Evolutionary conservation across 2,329 filamentous ascomycete genomes (phyloP).

Genomic region (Cladosporium halotolerans): DNA sequence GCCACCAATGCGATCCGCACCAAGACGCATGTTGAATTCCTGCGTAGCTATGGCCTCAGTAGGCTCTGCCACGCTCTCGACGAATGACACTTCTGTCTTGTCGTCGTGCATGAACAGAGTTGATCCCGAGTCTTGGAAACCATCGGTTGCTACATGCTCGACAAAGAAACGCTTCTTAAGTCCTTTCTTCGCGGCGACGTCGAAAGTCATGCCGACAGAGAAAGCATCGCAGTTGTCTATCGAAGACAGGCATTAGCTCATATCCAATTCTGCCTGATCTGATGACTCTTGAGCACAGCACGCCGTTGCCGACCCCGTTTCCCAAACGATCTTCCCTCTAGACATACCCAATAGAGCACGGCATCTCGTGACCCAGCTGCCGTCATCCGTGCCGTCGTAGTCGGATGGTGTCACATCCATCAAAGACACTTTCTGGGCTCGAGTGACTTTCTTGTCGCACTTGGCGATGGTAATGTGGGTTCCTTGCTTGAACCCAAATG

Average conservation of each 20-base stretch:
- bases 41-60: slow-evolving; percentile 11
- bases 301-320: too few species aligned
- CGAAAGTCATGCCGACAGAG: slow-evolving; percentile 64
- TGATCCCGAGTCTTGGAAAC: slow-evolving; percentile 15
- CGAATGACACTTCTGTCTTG: slow-evolving; percentile 18
- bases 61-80: background rate
- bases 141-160: slow-evolving; percentile 44
- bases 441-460: slow-evolving; percentile 45
- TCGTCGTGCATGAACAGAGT: slow-evolving; percentile 19
- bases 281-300: background rate
- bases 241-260: background rate
- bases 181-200: slow-evolving; percentile 52
- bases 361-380: slow-evolving; percentile 28
- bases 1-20: slow-evolving; percentile 57
- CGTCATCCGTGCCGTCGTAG: slow-evolving; percentile 26
- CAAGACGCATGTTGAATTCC: slow-evolving; percentile 12
- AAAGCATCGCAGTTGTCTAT: slow-evolving; percentile 60
- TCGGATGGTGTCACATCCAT: slow-evolving; percentile 48
- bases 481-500: slow-evolving; percentile 64
- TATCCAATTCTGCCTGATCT: background rate
- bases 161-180: slow-evolving; percentile 58
- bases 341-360: slow-evolving; percentile 1
- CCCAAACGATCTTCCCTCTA: background rate
- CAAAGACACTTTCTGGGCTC: slow-evolving; percentile 54
- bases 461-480: slow-evolving; percentile 60